Conservation (phyloP, 164 flowering plant species). For the Cinnamomum chago region DNA sequence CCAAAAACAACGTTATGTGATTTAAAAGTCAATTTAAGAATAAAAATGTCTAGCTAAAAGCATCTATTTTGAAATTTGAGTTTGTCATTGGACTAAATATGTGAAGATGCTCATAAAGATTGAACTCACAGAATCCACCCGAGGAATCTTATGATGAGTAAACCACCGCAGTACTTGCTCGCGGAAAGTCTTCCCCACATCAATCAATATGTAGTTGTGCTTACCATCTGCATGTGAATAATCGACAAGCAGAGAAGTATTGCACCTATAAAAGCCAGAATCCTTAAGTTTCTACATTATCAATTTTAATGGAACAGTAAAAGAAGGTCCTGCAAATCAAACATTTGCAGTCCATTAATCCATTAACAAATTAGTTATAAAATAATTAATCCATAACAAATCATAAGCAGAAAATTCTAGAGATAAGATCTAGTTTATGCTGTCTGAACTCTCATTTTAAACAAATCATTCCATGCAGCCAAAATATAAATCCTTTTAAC, state of each 20-base stretch:
- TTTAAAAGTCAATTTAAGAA: not conserved
- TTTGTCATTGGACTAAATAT: not conserved
- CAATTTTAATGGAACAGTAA: slow-evolving; percentile 1
- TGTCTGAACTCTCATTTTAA: too few species aligned
- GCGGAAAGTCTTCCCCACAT: slow-evolving; percentile 88
- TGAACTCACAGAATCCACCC: slow-evolving; percentile 69
- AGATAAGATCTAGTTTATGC: too few species aligned
- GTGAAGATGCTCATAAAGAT: not conserved
- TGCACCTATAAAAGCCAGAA: slow-evolving; percentile 58
- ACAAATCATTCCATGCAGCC: too few species aligned
- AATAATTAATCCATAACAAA: not conserved
- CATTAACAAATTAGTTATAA: too few species aligned
- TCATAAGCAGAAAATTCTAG: not conserved
- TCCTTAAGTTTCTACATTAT: slow-evolving; percentile 1
- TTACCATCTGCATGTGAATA: slow-evolving; percentile 45
- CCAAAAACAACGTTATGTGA: not conserved
- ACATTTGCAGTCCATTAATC: not conserved
- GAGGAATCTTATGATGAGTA: slow-evolving; percentile 72
- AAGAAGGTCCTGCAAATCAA: not conserved
- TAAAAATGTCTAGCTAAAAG: not conserved
- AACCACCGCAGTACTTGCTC: slow-evolving; percentile 98
- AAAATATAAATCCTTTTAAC: too few species aligned
- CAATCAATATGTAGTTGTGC: slow-evolving; percentile 78
- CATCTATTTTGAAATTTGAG: too few species aligned
- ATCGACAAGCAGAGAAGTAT: slow-evolving; percentile 90